Base-by-base conservation (phyloP, 345 rosid genomes). In the Citrus trifoliata region DNA sequence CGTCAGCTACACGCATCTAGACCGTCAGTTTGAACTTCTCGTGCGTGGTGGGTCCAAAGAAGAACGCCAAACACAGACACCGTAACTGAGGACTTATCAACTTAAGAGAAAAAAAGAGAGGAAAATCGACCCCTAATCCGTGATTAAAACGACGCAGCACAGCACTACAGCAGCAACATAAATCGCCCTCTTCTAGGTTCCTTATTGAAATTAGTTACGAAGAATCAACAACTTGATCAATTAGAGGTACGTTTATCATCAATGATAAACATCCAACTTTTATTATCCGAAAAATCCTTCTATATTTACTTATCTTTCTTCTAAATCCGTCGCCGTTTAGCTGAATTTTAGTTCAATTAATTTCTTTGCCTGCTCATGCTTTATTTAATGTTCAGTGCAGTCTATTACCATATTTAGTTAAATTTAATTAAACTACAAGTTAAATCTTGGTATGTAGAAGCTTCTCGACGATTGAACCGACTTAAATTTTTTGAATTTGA, bases 31-130 rank as follows among this genome's bases (percentile, higher is more conserved):
- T 1, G 2, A 0, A 28, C 10, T 30, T 35, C 28, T 4, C 35
- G n/a, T 19, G 65, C 8, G 71, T 24, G 78, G 81, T 21, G 53
- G 61, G 80, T 56, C 33, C 83, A 37, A 19, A 0, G 24, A 19
- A 33, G 67, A 75, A 30, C 22, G 13, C 22, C 28, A 24, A 9
- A 21, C 46, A 10, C 4, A 27, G 12, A 30, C 3, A 30, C 22
- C 56, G 27, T 66, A 53, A 53, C 58, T 53, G 2, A 53, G 22
- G 19, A 51, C 22, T 18, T 4, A 3, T 51, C 56, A 51, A 18
- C 51, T 12, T 12, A 1, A 42, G 51, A 42, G 51, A n/a, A 35
- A 10, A 6, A 7, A 28, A 21, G 22, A 56, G n/a, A 7, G 55
- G 3, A 24, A 66, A 59, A 13, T 28, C 70, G 46, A 69, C 70